These are phyloP conservation scores for Starmerella scarabaei DNA, from an alignment of 805 yeast genomes.

Conservation along the genomic window DNA sequence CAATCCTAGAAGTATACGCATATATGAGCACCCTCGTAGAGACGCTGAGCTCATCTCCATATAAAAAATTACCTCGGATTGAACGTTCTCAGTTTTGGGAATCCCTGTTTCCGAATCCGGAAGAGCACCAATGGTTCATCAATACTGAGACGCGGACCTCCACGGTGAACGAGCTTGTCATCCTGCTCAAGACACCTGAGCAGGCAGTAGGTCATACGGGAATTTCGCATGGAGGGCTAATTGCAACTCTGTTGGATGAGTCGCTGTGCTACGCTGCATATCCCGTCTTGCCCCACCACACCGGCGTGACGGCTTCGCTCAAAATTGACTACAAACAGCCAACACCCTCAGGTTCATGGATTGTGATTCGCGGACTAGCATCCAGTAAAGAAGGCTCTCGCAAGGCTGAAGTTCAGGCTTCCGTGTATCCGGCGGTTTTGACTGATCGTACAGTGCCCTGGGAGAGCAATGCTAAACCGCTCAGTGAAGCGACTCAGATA, in stretches of 20 bases:
- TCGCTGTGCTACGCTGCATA: conserved; percentile 78
- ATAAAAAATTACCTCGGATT: background rate
- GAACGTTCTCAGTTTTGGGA: conserved; percentile 4
- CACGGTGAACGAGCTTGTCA: conserved; percentile 6
- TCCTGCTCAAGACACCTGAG: conserved; percentile 13
- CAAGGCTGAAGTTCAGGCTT: conserved; percentile 67
- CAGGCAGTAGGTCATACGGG: conserved; percentile 55
- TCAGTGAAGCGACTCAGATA: conserved; percentile 26
- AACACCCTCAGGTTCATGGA: conserved; percentile 47
- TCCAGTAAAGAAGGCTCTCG: conserved; percentile 51
- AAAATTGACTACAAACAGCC: conserved; percentile 47
- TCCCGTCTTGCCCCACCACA: conserved; percentile 57
- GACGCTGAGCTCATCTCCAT: background rate
- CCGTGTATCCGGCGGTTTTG: conserved; percentile 36
- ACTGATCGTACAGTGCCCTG: conserved; percentile 5
- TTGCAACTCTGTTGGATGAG: conserved; percentile 78
- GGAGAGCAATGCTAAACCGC: conserved; percentile 10
- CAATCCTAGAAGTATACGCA: no score
- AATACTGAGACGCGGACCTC: background rate
- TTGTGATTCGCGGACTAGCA: conserved; percentile 57
- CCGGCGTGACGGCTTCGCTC: conserved; percentile 82
- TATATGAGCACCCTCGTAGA: background rate
- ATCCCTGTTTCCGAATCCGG: conserved; percentile 2
- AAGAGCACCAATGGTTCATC: background rate
- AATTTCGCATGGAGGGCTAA: conserved; percentile 73